Evolutionary conservation across 371 early-diverging fungal species (phyloP).

Genomic region (Actinomucor elegans): DNA sequence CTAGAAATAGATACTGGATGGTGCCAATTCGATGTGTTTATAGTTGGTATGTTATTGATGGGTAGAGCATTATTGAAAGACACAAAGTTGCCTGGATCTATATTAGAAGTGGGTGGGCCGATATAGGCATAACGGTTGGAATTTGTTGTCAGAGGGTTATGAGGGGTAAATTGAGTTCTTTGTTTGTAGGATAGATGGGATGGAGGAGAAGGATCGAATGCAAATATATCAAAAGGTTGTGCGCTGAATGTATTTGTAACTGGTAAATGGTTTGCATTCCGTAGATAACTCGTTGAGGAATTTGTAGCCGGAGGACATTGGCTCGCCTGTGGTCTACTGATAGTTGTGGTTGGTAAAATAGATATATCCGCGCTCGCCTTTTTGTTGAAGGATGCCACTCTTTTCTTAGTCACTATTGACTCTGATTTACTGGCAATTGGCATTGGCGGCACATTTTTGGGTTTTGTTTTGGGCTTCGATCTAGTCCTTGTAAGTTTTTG

Average conservation of each 20-base stretch:
- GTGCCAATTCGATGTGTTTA: background rate
- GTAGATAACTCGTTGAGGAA: no score
- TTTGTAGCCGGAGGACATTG: no score
- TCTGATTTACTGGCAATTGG: background rate
- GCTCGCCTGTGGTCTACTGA: no score
- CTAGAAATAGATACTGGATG: background rate
- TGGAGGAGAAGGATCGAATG: conserved; percentile 8
- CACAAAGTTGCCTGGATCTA: background rate
- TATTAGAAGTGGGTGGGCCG: background rate
- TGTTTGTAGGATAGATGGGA: background rate
- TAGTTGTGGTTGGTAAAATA: no score
- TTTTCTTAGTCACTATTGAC: no score
- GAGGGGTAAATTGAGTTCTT: no score
- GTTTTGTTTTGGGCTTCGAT: conserved; percentile 2
- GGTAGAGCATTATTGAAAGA: background rate
- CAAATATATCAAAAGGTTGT: conserved; percentile 24
- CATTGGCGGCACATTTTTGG: background rate
- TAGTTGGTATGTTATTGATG: background rate
- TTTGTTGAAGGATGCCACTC: background rate
- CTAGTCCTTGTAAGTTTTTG: background rate
- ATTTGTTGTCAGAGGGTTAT: background rate
- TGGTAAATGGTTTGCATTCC: no score
- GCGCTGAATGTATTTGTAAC: conserved; percentile 1
- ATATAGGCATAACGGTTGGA: no score
- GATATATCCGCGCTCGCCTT: background rate